These are phyloP conservation scores for Fagus crenata DNA, from an alignment of 306 rosid species.

Conservation along the genomic window DNA sequence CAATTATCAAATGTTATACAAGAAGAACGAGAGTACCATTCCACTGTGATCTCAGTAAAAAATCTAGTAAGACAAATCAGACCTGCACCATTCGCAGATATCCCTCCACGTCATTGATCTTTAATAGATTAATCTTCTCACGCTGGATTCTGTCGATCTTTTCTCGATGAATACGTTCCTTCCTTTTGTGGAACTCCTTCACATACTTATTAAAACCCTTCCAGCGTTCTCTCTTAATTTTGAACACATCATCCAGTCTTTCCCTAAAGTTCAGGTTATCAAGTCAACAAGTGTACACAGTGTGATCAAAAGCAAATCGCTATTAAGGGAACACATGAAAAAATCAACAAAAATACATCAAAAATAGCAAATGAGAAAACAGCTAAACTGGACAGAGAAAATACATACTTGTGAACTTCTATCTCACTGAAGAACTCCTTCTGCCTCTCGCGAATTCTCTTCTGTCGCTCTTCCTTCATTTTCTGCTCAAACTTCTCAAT, in stretches of 20 bases:
- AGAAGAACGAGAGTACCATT: slow-evolving; percentile 5
- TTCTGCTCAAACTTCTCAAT: slow-evolving; percentile 90
- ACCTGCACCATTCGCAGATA: slow-evolving; percentile 99
- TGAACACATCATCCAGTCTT: slow-evolving; percentile 86
- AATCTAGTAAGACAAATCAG: slow-evolving; percentile 27
- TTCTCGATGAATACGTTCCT: slow-evolving; percentile 97
- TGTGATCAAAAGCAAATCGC: background rate
- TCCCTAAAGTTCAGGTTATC: slow-evolving; percentile 64
- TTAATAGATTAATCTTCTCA: slow-evolving; percentile 93
- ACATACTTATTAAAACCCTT: slow-evolving; percentile 90
- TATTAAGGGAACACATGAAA: background rate
- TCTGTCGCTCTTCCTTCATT: slow-evolving; percentile 99
- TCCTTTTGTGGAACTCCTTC: slow-evolving; percentile 93
- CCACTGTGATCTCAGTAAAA: slow-evolving; percentile 18
- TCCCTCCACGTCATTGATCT: slow-evolving; percentile 98
- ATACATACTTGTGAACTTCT: slow-evolving; percentile 95
- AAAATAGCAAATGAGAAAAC: slow-evolving; percentile 15
- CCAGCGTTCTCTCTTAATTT: slow-evolving; percentile 85
- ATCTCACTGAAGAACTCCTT: slow-evolving; percentile 94
- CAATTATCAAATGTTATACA: slow-evolving; percentile 24
- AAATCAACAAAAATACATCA: slow-evolving; percentile 17
- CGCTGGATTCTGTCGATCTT: slow-evolving; percentile 98
- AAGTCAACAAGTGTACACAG: slow-evolving; percentile 3
- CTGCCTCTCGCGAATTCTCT: slow-evolving; percentile 95
- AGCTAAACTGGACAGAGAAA: background rate